These are phyloP conservation scores for Zychaea mexicana DNA, from an alignment of 371 early-diverging fungal species.

Conservation along the genomic window DNA sequence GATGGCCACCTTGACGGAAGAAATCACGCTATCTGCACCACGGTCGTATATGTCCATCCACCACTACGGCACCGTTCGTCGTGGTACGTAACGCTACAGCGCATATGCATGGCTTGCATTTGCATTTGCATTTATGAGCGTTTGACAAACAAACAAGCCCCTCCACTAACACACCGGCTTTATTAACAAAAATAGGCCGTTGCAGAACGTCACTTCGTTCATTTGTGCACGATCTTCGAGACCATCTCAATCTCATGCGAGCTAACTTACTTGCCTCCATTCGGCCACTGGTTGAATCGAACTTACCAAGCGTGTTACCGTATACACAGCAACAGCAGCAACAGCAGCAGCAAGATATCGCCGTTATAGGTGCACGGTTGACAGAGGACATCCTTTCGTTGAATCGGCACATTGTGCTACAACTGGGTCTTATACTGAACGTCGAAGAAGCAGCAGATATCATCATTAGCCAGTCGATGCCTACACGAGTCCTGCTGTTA, in stretches of 20 bases:
- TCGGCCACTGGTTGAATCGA: slow-evolving; percentile 29
- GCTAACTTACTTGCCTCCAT: slow-evolving; percentile 27
- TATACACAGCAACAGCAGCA: neutral
- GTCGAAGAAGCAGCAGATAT: slow-evolving; percentile 22
- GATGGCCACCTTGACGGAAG: slow-evolving; percentile 33
- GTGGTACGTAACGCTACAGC: neutral
- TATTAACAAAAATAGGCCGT: slow-evolving; percentile 2
- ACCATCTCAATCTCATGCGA: slow-evolving; percentile 27
- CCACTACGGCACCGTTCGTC: slow-evolving; percentile 6
- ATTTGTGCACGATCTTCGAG: slow-evolving; percentile 24
- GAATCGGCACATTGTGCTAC: slow-evolving; percentile 27
- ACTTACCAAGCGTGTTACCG: slow-evolving; percentile 17
- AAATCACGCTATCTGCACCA: slow-evolving; percentile 31
- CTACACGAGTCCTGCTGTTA: neutral
- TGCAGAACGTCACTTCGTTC: slow-evolving; percentile 22
- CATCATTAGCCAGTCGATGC: slow-evolving; percentile 22
- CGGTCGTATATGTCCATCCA: slow-evolving; percentile 22
- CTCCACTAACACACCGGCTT: neutral
- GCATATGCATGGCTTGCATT: neutral
- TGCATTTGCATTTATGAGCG: no score
- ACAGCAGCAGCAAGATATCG: neutral
- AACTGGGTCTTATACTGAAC: slow-evolving; percentile 29
- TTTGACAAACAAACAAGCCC: neutral
- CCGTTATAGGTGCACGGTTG: slow-evolving; percentile 1
- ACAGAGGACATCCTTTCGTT: slow-evolving; percentile 17